Percentiles rank a stretch among this genome's conserved stretches.
phyloP scores from a whole-genome alignment of 768 basidiomycete genomes.

The Xerocomellus chrysenteron region DNA sequence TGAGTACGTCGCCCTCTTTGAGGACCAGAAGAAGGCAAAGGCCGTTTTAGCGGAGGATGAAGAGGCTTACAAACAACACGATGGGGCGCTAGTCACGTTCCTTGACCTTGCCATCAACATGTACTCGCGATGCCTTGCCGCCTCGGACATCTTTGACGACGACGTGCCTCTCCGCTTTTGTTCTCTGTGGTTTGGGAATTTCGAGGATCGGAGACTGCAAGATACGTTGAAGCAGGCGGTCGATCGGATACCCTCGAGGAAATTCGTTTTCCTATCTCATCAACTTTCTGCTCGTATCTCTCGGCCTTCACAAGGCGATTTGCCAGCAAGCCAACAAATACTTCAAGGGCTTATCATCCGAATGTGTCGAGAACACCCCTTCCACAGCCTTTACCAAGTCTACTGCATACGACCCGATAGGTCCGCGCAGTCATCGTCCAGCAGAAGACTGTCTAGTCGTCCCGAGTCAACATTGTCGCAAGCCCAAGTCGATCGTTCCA shows the following conservation, averaged over 20 bases:
- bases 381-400: slow-evolving; percentile 89
- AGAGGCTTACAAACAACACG: slow-evolving; percentile 40
- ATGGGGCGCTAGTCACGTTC: slow-evolving; percentile 53
- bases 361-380: slow-evolving; percentile 90
- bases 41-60: slow-evolving; percentile 56
- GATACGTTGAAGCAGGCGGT: slow-evolving; percentile 45
- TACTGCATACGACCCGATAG: slow-evolving; percentile 61
- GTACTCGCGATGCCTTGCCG: slow-evolving; percentile 75
- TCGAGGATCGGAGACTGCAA: slow-evolving; percentile 56
- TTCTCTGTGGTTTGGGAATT: slow-evolving; percentile 91
- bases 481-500: slow-evolving; percentile 54
- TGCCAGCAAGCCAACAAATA: slow-evolving; percentile 49
- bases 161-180: slow-evolving; percentile 77
- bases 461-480: slow-evolving; percentile 37
- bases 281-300: slow-evolving; percentile 91
- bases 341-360: slow-evolving; percentile 65
- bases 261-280: slow-evolving; percentile 90
- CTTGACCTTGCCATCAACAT: slow-evolving; percentile 77
- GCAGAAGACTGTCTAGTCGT: slow-evolving; percentile 48
- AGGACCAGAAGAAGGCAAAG: slow-evolving; percentile 43
- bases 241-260: slow-evolving; percentile 70
- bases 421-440: slow-evolving; percentile 18
- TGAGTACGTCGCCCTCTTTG: slow-evolving; percentile 32
- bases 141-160: slow-evolving; percentile 73
- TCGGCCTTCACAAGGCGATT: slow-evolving; percentile 31